Evolutionary conservation across 306 rosid species (phyloP).

Genomic region (Cicer cuneatum): DNA sequence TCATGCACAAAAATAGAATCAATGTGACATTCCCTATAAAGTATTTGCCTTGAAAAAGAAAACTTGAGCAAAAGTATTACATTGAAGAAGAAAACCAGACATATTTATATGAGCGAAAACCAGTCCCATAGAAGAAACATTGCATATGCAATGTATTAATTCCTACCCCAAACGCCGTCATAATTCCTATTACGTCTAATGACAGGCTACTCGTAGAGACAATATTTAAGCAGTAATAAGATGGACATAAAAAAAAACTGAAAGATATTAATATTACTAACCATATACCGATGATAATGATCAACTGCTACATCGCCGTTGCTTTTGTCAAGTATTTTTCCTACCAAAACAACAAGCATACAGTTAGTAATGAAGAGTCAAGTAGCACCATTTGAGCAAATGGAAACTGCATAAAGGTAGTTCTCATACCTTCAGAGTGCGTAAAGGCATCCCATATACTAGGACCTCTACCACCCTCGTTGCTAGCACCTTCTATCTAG

Average conservation of each 20-base stretch:
- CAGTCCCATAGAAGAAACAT: slow-evolving; percentile 22
- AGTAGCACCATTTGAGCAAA: slow-evolving; percentile 15
- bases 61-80: background rate
- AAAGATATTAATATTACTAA: slow-evolving; percentile 48
- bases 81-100: background rate
- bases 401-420: slow-evolving; percentile 23
- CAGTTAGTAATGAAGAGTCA: slow-evolving; percentile 27
- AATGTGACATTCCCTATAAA: slow-evolving; percentile 18
- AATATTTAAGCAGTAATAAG: slow-evolving; percentile 28
- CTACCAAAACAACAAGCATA: slow-evolving; percentile 51
- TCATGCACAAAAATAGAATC: slow-evolving; percentile 22
- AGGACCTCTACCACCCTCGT: slow-evolving; percentile 83
- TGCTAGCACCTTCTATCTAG: slow-evolving; percentile 87
- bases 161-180: slow-evolving; percentile 11
- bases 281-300: slow-evolving; percentile 90
- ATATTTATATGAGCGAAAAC: slow-evolving; percentile 4
- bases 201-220: background rate
- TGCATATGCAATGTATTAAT: slow-evolving; percentile 12
- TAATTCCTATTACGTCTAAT: background rate
- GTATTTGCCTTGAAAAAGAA: slow-evolving; percentile 28
- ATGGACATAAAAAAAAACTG: background rate
- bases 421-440: slow-evolving; percentile 62
- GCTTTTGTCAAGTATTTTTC: slow-evolving; percentile 73
- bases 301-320: slow-evolving; percentile 91
- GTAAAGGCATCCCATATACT: slow-evolving; percentile 92